Conservation (phyloP, 345 rosid species). For the Leavenworthia alabamica region DNA sequence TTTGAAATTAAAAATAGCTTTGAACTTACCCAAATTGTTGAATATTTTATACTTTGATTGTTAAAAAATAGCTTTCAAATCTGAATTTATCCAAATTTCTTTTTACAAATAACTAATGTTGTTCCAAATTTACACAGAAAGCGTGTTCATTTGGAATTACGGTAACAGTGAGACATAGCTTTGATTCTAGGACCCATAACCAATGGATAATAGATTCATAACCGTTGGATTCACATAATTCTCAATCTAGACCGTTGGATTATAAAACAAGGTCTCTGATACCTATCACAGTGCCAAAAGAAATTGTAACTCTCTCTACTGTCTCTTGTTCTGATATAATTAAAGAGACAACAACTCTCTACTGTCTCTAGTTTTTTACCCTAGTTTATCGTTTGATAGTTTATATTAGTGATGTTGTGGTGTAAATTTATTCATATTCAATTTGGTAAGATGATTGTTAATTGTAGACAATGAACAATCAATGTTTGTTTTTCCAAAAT, state of each 20-base stretch:
- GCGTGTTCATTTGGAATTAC: slow-evolving; percentile 21
- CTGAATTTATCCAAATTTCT: background rate
- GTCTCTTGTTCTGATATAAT: background rate
- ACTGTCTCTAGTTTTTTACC: background rate
- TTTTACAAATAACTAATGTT: background rate
- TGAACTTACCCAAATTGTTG: background rate
- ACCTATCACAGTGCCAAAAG: background rate
- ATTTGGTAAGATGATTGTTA: background rate
- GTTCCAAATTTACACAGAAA: slow-evolving; percentile 7
- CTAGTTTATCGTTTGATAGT: background rate
- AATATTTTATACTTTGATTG: background rate
- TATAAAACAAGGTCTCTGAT: background rate
- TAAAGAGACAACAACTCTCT: no score
- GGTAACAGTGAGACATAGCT: slow-evolving; percentile 1
- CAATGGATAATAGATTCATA: background rate
- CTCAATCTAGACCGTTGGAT: slow-evolving; percentile 12
- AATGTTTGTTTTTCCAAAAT: background rate
- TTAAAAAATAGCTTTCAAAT: background rate
- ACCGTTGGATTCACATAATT: slow-evolving; percentile 15
- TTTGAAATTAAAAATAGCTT: background rate
- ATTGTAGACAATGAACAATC: background rate
- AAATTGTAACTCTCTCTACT: slow-evolving; percentile 8
- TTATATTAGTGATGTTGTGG: background rate
- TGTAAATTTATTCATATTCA: background rate
- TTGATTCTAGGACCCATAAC: background rate